phyloP scores from a whole-genome alignment of 2,329 filamentous ascomycete genomes.

The Monilinia aucupariae region DNA sequence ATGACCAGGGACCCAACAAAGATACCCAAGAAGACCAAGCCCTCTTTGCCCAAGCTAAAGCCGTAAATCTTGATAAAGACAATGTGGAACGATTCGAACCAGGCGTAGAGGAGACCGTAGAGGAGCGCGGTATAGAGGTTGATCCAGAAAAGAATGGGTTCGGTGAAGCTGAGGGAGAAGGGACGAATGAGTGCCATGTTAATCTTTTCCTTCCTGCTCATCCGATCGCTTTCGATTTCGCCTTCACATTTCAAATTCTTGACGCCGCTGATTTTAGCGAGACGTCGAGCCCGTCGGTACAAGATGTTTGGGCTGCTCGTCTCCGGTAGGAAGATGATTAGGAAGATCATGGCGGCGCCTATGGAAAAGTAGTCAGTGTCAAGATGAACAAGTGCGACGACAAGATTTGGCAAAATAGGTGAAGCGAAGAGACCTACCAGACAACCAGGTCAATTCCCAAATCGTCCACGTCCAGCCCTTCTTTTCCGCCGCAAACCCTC shows the following conservation, averaged over 20 bases:
- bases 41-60: slow-evolving; percentile 53
- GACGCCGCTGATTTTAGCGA: slow-evolving; percentile 53
- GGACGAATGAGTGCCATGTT: slow-evolving; percentile 55
- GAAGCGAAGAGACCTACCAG: slow-evolving; percentile 32
- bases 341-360: slow-evolving; percentile 47
- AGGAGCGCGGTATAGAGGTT: slow-evolving; percentile 57
- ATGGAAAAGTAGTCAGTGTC: not conserved
- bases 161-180: slow-evolving; percentile 51
- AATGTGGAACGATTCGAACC: slow-evolving; percentile 57
- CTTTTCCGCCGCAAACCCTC: slow-evolving; percentile 52
- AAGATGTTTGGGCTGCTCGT: slow-evolving; percentile 55
- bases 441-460: slow-evolving; percentile 56
- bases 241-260: slow-evolving; percentile 51
- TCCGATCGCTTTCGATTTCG: slow-evolving; percentile 54
- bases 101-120: slow-evolving; percentile 57
- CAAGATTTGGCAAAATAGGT: not conserved
- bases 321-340: slow-evolving; percentile 60
- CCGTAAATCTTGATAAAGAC: slow-evolving; percentile 55
- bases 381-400: not conserved
- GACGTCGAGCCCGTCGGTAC: slow-evolving; percentile 51
- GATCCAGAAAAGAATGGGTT: slow-evolving; percentile 56
- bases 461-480: slow-evolving; percentile 55
- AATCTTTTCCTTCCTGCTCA: slow-evolving; percentile 44
- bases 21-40: slow-evolving; percentile 56
- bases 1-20: slow-evolving; percentile 46